Evolutionary conservation across 495 filamentous ascomycete species (phyloP), one percentile per base, ranked within the genome.

Genomic region (Aspergillus avenaceus): DNA sequence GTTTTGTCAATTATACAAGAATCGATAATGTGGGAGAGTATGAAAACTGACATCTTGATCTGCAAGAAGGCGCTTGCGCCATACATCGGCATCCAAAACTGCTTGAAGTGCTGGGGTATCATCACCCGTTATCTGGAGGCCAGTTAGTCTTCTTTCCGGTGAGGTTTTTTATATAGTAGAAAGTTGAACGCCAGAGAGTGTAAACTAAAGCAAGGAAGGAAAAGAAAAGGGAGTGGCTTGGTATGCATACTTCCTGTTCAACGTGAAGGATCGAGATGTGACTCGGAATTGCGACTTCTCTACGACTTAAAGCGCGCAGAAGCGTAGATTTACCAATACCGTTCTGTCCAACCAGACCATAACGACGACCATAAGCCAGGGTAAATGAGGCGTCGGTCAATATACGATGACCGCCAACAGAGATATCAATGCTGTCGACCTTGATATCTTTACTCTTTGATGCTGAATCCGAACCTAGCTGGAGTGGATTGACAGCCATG

Each of bases 181-280:
- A n/a, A n/a, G n/a, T n/a, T n/a, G n/a, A n/a, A n/a, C n/a, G 2
- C 6, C 1, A 41, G 12, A 37, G 13, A 5, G 54, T 7, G 28
- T 43, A 65, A 8, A 64, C 49, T 14, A 41, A 34, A 16, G 13
- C 25, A 29, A 32, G n/a, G 8, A 22, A 47, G 36, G 6, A 14
- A n/a, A n/a, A n/a, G n/a, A n/a, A n/a, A n/a, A n/a, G n/a, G n/a
- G n/a, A n/a, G n/a, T n/a, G n/a, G n/a, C 9, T 18, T 44, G 19
- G 40, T 52, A 8, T 28, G 13, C 41, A 23, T 74, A 93, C 89
- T 75, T 99, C 93, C 80, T 99, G 93, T 64, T 97, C 95, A 41
- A 99, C 93, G 77, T 97, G 93, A 13, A 99, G 77, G 78, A 99
- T 99, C 13, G 93, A 96, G 45, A 99, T 97, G 60, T 99, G 95